Base-by-base conservation (phyloP, 176 grass and related monocot genomes). In the Oryza punctata region DNA sequence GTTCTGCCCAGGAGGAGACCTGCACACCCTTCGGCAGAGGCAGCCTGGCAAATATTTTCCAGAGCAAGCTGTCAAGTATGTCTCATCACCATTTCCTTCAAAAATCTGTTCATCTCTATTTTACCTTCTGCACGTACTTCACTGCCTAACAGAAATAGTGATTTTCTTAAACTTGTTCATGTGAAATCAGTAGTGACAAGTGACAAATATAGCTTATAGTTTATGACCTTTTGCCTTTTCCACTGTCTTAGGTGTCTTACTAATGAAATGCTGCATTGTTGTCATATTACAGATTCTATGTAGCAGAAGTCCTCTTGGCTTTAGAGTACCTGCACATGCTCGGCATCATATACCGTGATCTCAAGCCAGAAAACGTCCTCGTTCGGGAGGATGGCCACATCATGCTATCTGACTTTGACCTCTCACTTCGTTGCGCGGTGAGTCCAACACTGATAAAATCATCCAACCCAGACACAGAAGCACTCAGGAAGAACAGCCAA, bases 261-360 rank as follows among this genome's bases (percentile, higher is more conserved):
- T 75, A 68, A 86, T 75, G 24, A 59, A 73, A 75, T 45, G 4
- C 19, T 81, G 52, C 50, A 33, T 77, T 37, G 49, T 4, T 32
- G 8, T 75, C 12, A 19, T 5, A 25, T 73, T 87, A 68, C 91
- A 96, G 91, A 74, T 96, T 96, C 79, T 96, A 96, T 6, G 88
- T 93, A 75, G 91, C 94, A 63, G 94, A 96, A 84, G 37, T 96
- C 46, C 89, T 96, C 70, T 73, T 96, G 18, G 94, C 94, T 12
- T 12, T 93, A 38, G 94, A 96, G 73, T 96, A 96, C 76, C 84
- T 96, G 35, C 94, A 96, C 86, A 96, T 93, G 94, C 85, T 96
- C 2, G 94, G 94, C 14, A 86, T 96, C 27, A 87, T 96, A 93
- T 96, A 96, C 80, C 83, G 94, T 6, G 94, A 96, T 69, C 88